Conservation (phyloP, 139 green algal genomes). For the Chlorella sp. region DNA sequence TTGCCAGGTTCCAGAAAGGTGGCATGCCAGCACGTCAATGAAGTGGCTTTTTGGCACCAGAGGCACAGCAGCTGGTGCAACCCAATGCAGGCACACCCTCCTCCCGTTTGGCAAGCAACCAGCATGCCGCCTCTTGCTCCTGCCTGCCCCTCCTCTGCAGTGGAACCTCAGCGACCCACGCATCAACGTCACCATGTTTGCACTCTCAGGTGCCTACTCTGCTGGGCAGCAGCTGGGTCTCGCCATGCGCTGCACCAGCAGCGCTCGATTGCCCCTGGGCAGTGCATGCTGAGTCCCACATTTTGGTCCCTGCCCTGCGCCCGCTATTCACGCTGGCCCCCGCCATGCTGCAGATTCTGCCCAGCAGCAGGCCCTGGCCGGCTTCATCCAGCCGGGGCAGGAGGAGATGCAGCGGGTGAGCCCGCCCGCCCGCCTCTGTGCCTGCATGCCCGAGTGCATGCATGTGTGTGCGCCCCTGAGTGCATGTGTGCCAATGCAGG, state of each 20-base stretch:
- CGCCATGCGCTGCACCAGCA: neutral
- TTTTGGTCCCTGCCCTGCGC: too few relatives aligned
- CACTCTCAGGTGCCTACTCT: neutral
- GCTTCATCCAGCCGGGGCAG: neutral
- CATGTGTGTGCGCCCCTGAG: neutral
- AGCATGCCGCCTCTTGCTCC: neutral
- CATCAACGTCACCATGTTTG: constrained; percentile 12
- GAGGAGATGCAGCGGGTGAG: neutral
- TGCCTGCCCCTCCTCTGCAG: neutral
- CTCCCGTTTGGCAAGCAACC: neutral
- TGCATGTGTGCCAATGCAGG: neutral
- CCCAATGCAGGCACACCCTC: neutral
- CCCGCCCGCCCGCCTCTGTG: too few relatives aligned
- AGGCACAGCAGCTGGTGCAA: neutral
- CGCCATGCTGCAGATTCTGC: neutral
- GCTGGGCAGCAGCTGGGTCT: neutral
- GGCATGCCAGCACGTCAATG: neutral
- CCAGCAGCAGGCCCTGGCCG: constrained; percentile 1
- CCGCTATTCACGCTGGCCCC: neutral
- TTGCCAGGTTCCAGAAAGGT: too few relatives aligned
- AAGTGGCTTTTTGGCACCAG: too few relatives aligned
- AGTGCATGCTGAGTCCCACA: too few relatives aligned
- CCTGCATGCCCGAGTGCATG: too few relatives aligned
- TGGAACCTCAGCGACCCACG: neutral
- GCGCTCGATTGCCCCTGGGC: too few relatives aligned